A percentile compares a stretch with the other conserved stretches of the same genome.
Evolutionary conservation across 2,329 filamentous ascomycete species (phyloP).

Genomic region (Didymella pinodella): DNA sequence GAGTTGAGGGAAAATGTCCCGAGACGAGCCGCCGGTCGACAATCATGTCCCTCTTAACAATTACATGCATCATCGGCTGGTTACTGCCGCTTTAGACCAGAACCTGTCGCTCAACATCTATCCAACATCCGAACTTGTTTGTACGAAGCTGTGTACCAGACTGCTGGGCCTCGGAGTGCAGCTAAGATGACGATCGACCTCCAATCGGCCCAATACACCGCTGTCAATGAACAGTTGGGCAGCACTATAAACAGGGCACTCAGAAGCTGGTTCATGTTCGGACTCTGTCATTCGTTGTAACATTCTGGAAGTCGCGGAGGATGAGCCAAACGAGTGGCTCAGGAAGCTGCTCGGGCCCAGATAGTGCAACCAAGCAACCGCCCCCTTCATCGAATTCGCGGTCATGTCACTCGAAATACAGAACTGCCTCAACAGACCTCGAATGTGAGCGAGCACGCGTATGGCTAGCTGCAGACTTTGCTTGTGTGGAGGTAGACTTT

Average conservation of each 20-base stretch:
- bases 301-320: background rate
- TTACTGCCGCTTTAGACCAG: background rate
- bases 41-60: background rate
- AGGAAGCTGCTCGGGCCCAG: background rate
- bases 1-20: background rate
- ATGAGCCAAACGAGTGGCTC: background rate
- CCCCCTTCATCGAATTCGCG: background rate
- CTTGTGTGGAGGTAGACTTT: constrained; percentile 9
- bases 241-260: background rate
- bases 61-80: constrained; percentile 2
- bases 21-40: background rate
- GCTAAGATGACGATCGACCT: constrained; percentile 8
- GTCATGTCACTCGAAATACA: background rate
- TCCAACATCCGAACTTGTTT: background rate
- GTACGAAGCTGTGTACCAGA: background rate
- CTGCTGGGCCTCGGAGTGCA: background rate
- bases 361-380: background rate
- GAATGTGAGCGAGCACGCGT: background rate
- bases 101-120: constrained; percentile 7
- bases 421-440: background rate
- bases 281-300: background rate
- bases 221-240: constrained; percentile 6
- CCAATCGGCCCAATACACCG: background rate
- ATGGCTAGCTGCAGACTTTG: background rate
- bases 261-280: constrained; percentile 2